Conservation (phyloP, 2,329 filamentous ascomycete species). For the Phyllosticta capitalensis region DNA sequence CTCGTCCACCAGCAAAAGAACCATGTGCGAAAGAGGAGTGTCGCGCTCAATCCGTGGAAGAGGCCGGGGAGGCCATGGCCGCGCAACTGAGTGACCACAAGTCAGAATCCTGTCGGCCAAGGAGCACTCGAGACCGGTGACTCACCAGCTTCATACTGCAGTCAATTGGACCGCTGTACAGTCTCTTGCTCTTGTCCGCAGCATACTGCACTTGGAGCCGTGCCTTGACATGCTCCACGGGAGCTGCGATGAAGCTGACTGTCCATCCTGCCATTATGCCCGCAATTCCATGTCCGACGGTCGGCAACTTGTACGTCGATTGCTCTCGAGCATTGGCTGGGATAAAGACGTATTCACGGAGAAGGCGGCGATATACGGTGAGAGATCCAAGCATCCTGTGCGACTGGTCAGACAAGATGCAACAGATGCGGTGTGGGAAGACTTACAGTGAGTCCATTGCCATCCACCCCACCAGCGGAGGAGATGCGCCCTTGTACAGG, state of each 20-base stretch:
- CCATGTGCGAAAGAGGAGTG: constrained; percentile 78
- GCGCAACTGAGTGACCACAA: constrained; percentile 22
- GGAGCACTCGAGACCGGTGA: background rate
- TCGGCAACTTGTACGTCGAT: constrained; percentile 50
- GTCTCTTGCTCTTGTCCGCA: constrained; percentile 61
- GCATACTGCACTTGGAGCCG: constrained; percentile 91
- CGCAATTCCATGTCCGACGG: constrained; percentile 75
- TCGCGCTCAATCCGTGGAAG: constrained; percentile 78
- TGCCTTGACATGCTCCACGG: constrained; percentile 91
- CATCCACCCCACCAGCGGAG: constrained; percentile 94
- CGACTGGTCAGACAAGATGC: constrained; percentile 1
- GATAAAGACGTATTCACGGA: constrained; percentile 72
- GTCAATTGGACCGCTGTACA: constrained; percentile 83
- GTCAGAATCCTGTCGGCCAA: background rate
- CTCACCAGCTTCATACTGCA: constrained; percentile 59
- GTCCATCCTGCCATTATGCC: constrained; percentile 81
- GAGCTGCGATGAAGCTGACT: constrained; percentile 85
- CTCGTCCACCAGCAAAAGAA: constrained; percentile 99
- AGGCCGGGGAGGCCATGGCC: constrained; percentile 68
- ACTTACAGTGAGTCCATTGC: constrained; percentile 74
- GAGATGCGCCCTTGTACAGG: constrained; percentile 89
- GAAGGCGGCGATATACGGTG: constrained; percentile 75
- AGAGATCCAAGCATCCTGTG: constrained; percentile 75
- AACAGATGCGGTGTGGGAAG: background rate
- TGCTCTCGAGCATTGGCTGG: constrained; percentile 28